Evolutionary conservation across 2,329 filamentous ascomycete species (phyloP), one percentile per base, ranked within the genome.

Genomic region (Aspergillus jensenii): DNA sequence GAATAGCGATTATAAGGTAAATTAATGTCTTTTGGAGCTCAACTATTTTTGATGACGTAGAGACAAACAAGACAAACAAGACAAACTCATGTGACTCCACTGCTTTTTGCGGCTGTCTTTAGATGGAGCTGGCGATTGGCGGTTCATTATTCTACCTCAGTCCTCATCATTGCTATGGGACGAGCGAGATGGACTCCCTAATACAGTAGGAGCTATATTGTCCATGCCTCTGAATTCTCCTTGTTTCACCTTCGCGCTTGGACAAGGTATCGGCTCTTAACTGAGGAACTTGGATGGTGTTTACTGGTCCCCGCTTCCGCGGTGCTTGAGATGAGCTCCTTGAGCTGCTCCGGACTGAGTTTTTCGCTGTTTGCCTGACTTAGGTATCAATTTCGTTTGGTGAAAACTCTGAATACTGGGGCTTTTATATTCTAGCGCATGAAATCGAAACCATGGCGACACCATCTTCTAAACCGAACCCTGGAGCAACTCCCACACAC

Each of bases 401-500:
- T 37, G 23, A 39, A 27, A 23, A 45, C 21, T 47, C 12, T 60
- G 50, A 54, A n/a, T 37, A 15, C 35, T 14, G 5, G 15, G 5
- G 12, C 6, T n/a, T 37, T n/a, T n/a, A 14, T 37, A 6, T 37
- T n/a, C 6, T 37, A n/a, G 35, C 35, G 15, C 35, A 7, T n/a
- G 15, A 37, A 37, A 14, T n/a, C 14, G 35, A 14, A 14, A 31
- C 14, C 27, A 79, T 79, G 77, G 76, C 77, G 33, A 79, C 77
- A 25, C 77, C 77, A 12, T 77, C 76, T 27, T 74, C 76, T 25
- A 79, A 77, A 59, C 67, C 62, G 31, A 74, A 75, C 44, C 74
- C 75, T 25, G 75, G 69, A 52, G 70, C 76, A 35, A 79, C 77
- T 54, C 77, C 77, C 23, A 78, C 71, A 19, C 72, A 77, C 59